Conservation (phyloP, 2,329 filamentous ascomycete genomes). For the Penicillium italicum region DNA sequence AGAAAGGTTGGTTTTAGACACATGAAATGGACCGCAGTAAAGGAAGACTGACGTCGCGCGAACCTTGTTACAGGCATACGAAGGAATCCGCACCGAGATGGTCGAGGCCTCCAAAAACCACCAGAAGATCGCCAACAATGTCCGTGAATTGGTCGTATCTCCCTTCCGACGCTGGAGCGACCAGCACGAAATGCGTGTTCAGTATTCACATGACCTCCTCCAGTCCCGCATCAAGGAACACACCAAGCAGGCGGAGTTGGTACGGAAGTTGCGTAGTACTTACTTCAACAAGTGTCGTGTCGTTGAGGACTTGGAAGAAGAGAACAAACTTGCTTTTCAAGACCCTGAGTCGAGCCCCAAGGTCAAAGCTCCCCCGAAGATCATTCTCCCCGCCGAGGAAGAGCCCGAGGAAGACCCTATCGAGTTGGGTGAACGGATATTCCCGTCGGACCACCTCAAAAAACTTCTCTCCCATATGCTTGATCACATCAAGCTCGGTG, state of each 20-base stretch:
- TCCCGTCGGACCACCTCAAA: constrained; percentile 81
- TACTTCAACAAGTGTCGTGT: constrained; percentile 99
- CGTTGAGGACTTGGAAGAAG: constrained; percentile 94
- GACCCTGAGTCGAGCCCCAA: constrained; percentile 69
- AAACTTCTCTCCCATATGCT: constrained; percentile 84
- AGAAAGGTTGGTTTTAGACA: constrained; percentile 65
- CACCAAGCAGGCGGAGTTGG: constrained; percentile 82
- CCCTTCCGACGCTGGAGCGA: constrained; percentile 97
- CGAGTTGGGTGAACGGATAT: constrained; percentile 87
- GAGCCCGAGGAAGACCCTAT: constrained; percentile 72
- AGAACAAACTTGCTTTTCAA: constrained; percentile 97
- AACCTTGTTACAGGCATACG: constrained; percentile 66
- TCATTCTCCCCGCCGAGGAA: constrained; percentile 76
- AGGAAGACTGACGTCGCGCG: not conserved
- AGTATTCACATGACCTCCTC: constrained; percentile 92
- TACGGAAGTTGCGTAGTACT: constrained; percentile 88
- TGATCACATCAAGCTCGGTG: constrained; percentile 77
- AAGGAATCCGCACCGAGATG: constrained; percentile 90
- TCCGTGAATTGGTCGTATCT: constrained; percentile 89
- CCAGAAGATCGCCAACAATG: constrained; percentile 92
- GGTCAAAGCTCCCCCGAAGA: constrained; percentile 60
- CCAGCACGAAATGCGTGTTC: constrained; percentile 83
- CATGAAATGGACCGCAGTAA: not conserved
- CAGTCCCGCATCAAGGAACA: constrained; percentile 88
- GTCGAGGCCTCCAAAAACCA: constrained; percentile 83